Evolutionary conservation across 2,329 filamentous ascomycete species (phyloP), one percentile per base, ranked within the genome.

Genomic region (Nothomitra cinnamomea): DNA sequence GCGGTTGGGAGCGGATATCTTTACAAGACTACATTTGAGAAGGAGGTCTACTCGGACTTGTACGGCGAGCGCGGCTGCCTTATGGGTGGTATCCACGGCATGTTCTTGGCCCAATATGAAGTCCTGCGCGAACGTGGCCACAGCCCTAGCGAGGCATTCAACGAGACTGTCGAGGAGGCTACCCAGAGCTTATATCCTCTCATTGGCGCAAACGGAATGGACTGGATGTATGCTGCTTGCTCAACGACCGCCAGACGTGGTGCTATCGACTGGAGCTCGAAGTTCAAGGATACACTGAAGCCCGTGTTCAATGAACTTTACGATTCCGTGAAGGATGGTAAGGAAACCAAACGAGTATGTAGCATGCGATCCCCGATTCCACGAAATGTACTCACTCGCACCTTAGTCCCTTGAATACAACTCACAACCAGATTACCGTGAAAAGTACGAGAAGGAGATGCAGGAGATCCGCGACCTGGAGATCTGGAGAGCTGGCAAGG

Each of bases 21-120:
- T 64, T 98, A 98, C 82, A 86, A 96, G 85, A 98, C 92, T 69
- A 98, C 92, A 70, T 98, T 98, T 68, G 85, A 98, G 82, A 98
- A 98, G 85, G 92, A 98, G 78, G 92, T 98, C 69, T 95, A 94
- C 85, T 95, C 88, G 59, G 92, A 96, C 75, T 83, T 98, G 62
- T 98, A 98, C 79, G 92, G 92, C 73, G 92, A 98, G 85, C 89
- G 92, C 76, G 92, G 92, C 70, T 98, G 92, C 83, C 78, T 98
- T 67, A 98, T 98, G 92, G 92, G 92, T 65, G 92, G 92, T 73
- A 98, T 98, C 74, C 92, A 98, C 81, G 92, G 92, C 70, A 98
- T 98, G 92, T 98, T 98, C 86, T 87, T 98, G 63, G 92, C 92
- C 58, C 92, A 98, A 78, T 98, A 98, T 80, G 92, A 98, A 80